Evolutionary conservation across 2,329 filamentous ascomycete genomes (phyloP), one percentile per base, ranked within the genome.

Genomic region (Emericellopsis cladophorae): DNA sequence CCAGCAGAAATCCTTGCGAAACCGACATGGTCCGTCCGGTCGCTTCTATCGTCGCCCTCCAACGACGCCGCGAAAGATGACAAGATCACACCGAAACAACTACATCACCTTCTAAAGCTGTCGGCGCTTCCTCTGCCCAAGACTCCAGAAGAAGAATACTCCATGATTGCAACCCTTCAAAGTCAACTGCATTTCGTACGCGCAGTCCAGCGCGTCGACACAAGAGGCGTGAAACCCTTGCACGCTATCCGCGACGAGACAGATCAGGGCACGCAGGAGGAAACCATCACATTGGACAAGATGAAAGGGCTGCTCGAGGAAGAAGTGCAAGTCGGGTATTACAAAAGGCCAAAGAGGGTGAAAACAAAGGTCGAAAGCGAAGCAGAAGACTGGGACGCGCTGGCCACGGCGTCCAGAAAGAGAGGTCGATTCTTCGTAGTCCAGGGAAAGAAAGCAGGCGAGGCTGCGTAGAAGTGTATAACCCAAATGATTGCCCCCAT

Each of bases 111-210:
- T 9, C 79, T 95, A 31, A 84, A 85, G 15, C 79, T 96, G 32
- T 94, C 89, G 4, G 89, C 90, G 12, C 79, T 98, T 0, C 88
- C 90, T 0, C 71, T 72, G 1, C 88, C 90, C 0, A 62, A 68
- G 15, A 68, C 68, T 2, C 48, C 65, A 2, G 67, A 67, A 40
- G 80, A 88, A 50, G 82, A 94, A 56, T 52, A 65, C 0, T 62
- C 68, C 22, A 86, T 95, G 76, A 71, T 94, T 4, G 56, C 72
- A 18, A 89, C 81, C 1, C 71, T 98, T 2, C 72, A 80, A 40
- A 78, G 83, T 26, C 92, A 98, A 56, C 74, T 98, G 0, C 81
- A 84, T 53, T 98, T 98, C 54, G 88, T 96, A n/a, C 79, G 76
- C 45, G 77, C 87, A 46, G 79, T 96, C 16, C 89, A 94, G 54